Evolutionary conservation across 768 basidiomycete genomes (phyloP).

Genomic region (Candolleomyces eurysporus): DNA sequence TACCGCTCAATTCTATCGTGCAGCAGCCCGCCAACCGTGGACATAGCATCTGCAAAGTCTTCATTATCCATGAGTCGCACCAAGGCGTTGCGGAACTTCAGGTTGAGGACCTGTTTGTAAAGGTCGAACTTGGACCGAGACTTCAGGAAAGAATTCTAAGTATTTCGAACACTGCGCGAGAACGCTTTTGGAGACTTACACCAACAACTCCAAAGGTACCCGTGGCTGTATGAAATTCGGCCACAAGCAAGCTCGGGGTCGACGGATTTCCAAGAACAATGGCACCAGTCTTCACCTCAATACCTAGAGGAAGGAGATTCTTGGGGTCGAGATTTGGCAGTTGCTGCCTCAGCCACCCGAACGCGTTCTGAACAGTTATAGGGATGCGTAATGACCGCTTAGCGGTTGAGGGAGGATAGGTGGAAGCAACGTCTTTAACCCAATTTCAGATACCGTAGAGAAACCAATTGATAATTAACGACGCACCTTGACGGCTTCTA

Average conservation of each 20-base stretch:
- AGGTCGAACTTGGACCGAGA: constrained; percentile 78
- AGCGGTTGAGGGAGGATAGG: constrained; percentile 29
- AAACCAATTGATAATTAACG: not conserved
- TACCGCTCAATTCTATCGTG: constrained; percentile 55
- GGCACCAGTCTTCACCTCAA: constrained; percentile 75
- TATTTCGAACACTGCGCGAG: not conserved
- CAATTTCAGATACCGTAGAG: not conserved
- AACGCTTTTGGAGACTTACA: constrained; percentile 40
- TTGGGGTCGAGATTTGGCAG: constrained; percentile 74
- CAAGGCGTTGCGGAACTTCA: constrained; percentile 66
- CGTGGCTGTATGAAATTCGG: constrained; percentile 72
- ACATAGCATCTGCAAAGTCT: constrained; percentile 68
- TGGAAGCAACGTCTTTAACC: constrained; percentile 22
- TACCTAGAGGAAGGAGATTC: constrained; percentile 83
- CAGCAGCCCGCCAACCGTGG: constrained; percentile 59
- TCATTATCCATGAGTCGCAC: constrained; percentile 74
- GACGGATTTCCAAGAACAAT: constrained; percentile 85
- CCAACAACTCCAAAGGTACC: constrained; percentile 80
- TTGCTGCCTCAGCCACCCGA: constrained; percentile 56
- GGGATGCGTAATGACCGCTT: constrained; percentile 33
- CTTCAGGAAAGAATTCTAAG: constrained; percentile 33
- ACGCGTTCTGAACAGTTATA: constrained; percentile 33
- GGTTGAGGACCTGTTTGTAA: constrained; percentile 75
- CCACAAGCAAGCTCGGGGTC: constrained; percentile 78
- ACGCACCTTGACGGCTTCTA: constrained; percentile 37